These are phyloP conservation scores for Recurvomyces mirabilis DNA, from an alignment of 495 filamentous ascomycete species.

Conservation along the genomic window DNA sequence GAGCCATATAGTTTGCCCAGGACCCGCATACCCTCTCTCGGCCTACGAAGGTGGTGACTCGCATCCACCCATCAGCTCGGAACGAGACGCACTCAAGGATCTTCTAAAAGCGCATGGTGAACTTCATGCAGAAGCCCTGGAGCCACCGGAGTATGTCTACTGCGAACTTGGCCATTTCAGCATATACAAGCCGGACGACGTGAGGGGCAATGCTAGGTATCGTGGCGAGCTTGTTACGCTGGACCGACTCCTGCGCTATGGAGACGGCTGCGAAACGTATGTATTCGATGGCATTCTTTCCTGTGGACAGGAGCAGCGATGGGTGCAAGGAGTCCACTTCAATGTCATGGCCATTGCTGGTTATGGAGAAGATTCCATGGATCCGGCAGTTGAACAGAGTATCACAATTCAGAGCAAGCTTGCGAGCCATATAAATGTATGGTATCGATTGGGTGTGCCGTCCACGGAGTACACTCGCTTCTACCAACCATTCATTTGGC, in stretches of 20 bases:
- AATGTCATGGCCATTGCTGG: slow-evolving; percentile 50
- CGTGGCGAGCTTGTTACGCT: slow-evolving; percentile 18
- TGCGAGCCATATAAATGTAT: slow-evolving; percentile 34
- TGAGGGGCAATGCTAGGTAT: not conserved
- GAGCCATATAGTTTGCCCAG: not conserved
- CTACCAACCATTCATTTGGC: slow-evolving; percentile 51
- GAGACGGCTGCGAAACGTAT: slow-evolving; percentile 6
- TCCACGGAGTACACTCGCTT: slow-evolving; percentile 47
- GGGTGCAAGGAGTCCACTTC: slow-evolving; percentile 46
- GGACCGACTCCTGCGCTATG: slow-evolving; percentile 14
- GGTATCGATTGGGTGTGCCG: slow-evolving; percentile 49
- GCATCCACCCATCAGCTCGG: not conserved
- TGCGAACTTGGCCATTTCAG: slow-evolving; percentile 22
- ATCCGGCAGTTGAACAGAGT: slow-evolving; percentile 37
- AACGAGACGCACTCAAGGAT: not conserved
- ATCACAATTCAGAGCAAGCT: slow-evolving; percentile 52
- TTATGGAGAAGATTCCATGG: slow-evolving; percentile 41
- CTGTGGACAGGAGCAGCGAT: slow-evolving; percentile 32
- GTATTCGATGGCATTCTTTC: slow-evolving; percentile 50
- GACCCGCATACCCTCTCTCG: not conserved
- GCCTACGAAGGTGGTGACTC: not conserved
- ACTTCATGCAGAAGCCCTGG: not conserved
- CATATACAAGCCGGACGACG: slow-evolving; percentile 13
- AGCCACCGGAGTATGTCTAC: slow-evolving; percentile 7
- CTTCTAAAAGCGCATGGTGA: not conserved